Conservation (phyloP, 305 asterid species). For the Fraxinus velutina region DNA sequence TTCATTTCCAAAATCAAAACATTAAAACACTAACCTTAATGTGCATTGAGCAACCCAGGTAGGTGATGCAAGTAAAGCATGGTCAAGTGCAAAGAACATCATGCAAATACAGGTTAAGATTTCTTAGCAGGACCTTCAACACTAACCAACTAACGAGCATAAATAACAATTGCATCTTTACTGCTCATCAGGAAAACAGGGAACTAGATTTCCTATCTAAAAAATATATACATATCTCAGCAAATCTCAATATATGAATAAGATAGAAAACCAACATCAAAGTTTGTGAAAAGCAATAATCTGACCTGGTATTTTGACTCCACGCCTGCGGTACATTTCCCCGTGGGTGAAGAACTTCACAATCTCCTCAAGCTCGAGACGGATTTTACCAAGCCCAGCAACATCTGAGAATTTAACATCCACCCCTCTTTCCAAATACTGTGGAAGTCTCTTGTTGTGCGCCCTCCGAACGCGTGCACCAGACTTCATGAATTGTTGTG, state of each 20-base stretch:
- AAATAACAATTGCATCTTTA: constrained; percentile 4
- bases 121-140: background rate
- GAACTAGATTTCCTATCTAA: constrained; percentile 3
- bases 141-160: constrained; percentile 11
- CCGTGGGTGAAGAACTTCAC: constrained; percentile 97
- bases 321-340: constrained; percentile 93
- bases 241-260: background rate
- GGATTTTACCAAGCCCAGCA: constrained; percentile 95
- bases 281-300: constrained; percentile 17
- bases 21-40: background rate
- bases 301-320: constrained; percentile 91
- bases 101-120: background rate
- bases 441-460: constrained; percentile 59
- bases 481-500: constrained; percentile 79
- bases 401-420: constrained; percentile 94
- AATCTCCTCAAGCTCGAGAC: constrained; percentile 95
- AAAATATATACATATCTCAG: constrained; percentile 3
- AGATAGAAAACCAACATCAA: background rate
- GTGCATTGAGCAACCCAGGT: background rate
- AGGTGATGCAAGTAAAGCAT: constrained; percentile 3
- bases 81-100: background rate
- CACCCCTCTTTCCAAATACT: constrained; percentile 75
- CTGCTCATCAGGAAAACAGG: constrained; percentile 3
- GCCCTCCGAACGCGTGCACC: constrained; percentile 93
- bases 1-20: background rate